phyloP scores from a whole-genome alignment of 345 rosid genomes.

The Sonneratia alba region DNA sequence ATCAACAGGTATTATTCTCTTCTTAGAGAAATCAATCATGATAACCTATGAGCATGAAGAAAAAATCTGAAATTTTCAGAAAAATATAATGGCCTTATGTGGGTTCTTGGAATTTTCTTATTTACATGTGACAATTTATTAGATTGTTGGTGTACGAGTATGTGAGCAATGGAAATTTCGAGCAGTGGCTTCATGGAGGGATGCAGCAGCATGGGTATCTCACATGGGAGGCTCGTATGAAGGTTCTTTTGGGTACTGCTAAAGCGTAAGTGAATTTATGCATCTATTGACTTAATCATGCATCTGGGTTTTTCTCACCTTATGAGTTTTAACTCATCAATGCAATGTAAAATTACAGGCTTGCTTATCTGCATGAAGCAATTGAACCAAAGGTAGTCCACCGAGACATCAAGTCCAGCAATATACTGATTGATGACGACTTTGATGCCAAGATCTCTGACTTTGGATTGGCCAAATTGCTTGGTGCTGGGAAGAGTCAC shows the following conservation, averaged over 20 bases:
- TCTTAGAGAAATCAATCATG: not conserved
- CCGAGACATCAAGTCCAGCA: conserved; percentile 94
- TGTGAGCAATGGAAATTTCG: conserved; percentile 88
- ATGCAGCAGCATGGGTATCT: conserved; percentile 65
- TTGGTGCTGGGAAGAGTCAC: conserved; percentile 83
- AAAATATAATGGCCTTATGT: not conserved
- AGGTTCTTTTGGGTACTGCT: conserved; percentile 83
- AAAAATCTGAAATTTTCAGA: not conserved
- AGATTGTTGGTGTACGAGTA: conserved; percentile 85
- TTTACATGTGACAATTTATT: not conserved
- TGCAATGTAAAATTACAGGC: conserved; percentile 28
- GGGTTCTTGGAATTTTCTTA: not conserved
- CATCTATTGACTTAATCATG: conserved; percentile 2
- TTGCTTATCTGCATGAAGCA: conserved; percentile 91
- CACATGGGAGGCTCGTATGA: conserved; percentile 89
- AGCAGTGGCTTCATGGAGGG: conserved; percentile 92
- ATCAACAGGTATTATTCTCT: conserved; percentile 54
- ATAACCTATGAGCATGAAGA: not conserved
- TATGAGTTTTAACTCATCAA: conserved; percentile 7
- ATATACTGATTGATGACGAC: conserved; percentile 70
- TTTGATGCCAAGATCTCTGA: conserved; percentile 91
- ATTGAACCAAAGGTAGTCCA: conserved; percentile 98
- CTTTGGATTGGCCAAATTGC: conserved; percentile 87
- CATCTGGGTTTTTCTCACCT: conserved; percentile 5
- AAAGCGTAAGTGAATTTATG: conserved; percentile 54